Base-by-base conservation (phyloP, 441 rosid genomes). In the Erodium moschatum region DNA sequence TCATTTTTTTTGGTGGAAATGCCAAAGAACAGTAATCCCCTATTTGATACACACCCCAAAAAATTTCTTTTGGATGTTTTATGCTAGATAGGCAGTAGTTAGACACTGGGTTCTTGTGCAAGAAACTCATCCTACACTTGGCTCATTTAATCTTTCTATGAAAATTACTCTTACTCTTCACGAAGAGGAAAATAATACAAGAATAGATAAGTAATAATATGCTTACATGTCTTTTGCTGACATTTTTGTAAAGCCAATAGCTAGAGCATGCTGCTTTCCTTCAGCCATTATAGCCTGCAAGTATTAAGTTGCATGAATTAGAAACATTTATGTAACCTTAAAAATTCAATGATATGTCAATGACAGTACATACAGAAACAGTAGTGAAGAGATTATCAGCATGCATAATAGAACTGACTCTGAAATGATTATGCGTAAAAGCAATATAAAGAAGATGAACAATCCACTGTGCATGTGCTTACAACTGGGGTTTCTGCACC, bases 181-280 rank as follows among this genome's bases (percentile, higher is more conserved):
- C 33, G 13, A 50, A 16, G 21, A 54, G 3, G 62, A 18, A 19
- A 18, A 16, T 2, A 18, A 20, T 54, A 54, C 7, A 54, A 54
- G 62, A 54, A 19, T 16, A 19, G 62, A 54, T 16, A 18, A 6
- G 24, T 8, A 2, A 19, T 58, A 58, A 58, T 19, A 58, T 58
- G 84, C 98, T 84, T 77, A 89, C 98, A 94, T 94, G 80, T 91
- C 97, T 61, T 89, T 94, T 58, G 98, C 97, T 40, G 97, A 84
- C 97, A 94, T 89, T 79, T 91, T 94, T 64, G 97, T 94, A 79
- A 85, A 94, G 76, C 98, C 98, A 48, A 94, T 94, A 2, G 98
- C 97, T 64, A 94, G 90, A 52, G 97, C 94, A 82, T 89, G 96
- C 67, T 91, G 93, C 83, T 94, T 94, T 77, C 98, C 98, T 82